These are phyloP conservation scores for Pulveroboletus sp. DNA, from an alignment of 768 basidiomycete species.

Conservation along the genomic window DNA sequence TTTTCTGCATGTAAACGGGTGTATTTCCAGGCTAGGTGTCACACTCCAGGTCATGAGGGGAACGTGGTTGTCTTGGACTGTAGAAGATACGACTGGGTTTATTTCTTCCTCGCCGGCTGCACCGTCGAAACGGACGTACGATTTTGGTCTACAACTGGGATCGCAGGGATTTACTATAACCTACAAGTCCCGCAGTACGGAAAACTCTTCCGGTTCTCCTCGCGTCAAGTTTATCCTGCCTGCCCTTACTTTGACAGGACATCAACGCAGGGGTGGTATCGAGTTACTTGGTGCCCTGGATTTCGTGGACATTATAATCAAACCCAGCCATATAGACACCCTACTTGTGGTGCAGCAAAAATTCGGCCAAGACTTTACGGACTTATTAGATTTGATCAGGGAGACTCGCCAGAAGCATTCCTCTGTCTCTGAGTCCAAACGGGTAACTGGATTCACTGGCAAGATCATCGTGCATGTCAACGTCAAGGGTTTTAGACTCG, in stretches of 20 bases:
- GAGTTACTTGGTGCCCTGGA: constrained; percentile 62
- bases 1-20: constrained; percentile 50
- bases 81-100: constrained; percentile 49
- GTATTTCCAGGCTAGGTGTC: constrained; percentile 50
- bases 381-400: constrained; percentile 64
- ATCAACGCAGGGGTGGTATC: constrained; percentile 44
- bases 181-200: constrained; percentile 37
- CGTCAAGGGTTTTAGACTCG: constrained; percentile 79
- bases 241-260: constrained; percentile 60
- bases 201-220: constrained; percentile 39
- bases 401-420: constrained; percentile 46
- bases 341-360: constrained; percentile 82
- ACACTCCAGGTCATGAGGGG: constrained; percentile 84
- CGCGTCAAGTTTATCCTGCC: constrained; percentile 67
- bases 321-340: constrained; percentile 82
- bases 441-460: constrained; percentile 15
- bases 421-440: constrained; percentile 7
- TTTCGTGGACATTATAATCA: constrained; percentile 68
- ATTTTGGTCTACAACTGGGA: constrained; percentile 64
- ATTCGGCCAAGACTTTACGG: constrained; percentile 87
- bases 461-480: constrained; percentile 53
- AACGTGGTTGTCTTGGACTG: constrained; percentile 81
- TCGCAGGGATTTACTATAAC: constrained; percentile 63
- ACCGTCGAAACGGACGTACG: constrained; percentile 33
- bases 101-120: constrained; percentile 38